Conservation (phyloP, 2,329 filamentous ascomycete genomes). For the Colletotrichum salicis region DNA sequence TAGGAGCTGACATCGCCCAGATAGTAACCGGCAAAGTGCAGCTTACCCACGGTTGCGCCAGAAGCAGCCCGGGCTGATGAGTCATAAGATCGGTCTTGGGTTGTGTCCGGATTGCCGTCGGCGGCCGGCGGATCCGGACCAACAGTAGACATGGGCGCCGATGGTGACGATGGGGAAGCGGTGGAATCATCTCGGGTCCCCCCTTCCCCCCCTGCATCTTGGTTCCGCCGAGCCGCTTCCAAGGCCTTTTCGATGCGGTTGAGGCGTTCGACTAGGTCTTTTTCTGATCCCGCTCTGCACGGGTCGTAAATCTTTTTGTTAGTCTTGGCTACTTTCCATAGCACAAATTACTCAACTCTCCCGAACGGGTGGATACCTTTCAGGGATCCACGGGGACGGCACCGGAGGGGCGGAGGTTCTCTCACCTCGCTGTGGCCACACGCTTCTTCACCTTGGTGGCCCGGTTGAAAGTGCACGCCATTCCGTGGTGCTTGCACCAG, state of each 20-base stretch:
- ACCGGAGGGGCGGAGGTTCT: not conserved
- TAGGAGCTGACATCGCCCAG: slow-evolving; percentile 58
- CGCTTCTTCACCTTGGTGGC: slow-evolving; percentile 32
- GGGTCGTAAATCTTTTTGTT: slow-evolving; percentile 16
- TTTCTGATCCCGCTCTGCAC: slow-evolving; percentile 37
- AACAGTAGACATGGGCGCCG: slow-evolving; percentile 10
- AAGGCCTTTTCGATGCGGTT: slow-evolving; percentile 52
- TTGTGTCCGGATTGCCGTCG: slow-evolving; percentile 21
- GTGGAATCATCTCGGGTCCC: slow-evolving; percentile 3
- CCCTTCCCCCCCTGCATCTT: slow-evolving; percentile 9
- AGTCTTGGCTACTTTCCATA: too few relatives aligned
- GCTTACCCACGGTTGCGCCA: slow-evolving; percentile 44
- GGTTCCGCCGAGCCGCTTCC: slow-evolving; percentile 37
- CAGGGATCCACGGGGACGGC: not conserved
- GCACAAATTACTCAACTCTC: not conserved
- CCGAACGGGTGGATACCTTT: not conserved
- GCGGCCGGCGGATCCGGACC: slow-evolving; percentile 9
- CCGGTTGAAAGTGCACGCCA: slow-evolving; percentile 56
- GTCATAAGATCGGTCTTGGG: slow-evolving; percentile 23
- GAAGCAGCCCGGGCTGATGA: slow-evolving; percentile 22
- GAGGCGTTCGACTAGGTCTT: slow-evolving; percentile 50
- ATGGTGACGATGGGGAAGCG: slow-evolving; percentile 21
- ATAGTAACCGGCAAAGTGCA: slow-evolving; percentile 59
- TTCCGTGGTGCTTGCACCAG: slow-evolving; percentile 60
- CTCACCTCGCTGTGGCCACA: slow-evolving; percentile 23